These are phyloP conservation scores for Onygenales sp. DNA, from an alignment of 2,329 filamentous ascomycete species.

Conservation along the genomic window DNA sequence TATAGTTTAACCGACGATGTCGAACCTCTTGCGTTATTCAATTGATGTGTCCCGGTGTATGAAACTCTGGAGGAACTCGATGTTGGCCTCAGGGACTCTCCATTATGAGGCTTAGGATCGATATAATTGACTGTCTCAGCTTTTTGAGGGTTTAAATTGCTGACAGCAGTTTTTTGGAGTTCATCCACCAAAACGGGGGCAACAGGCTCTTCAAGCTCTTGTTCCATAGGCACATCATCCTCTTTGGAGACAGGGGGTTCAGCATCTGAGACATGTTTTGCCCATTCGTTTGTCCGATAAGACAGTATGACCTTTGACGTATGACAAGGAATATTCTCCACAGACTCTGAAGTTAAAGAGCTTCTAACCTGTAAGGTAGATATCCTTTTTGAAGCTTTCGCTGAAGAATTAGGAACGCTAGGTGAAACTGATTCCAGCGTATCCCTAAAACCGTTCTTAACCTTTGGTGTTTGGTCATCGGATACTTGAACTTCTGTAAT, in stretches of 20 bases:
- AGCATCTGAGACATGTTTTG: conserved; percentile 73
- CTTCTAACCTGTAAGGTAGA: conserved; percentile 1
- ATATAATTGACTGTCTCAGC: not conserved
- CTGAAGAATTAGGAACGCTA: not conserved
- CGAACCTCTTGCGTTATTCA: not conserved
- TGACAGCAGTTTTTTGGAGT: conserved; percentile 51
- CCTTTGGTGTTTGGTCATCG: not conserved
- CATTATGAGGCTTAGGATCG: not conserved
- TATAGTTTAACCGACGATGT: not conserved
- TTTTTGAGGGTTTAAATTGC: not conserved
- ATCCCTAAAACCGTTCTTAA: not conserved
- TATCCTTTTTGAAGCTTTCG: conserved; percentile 3
- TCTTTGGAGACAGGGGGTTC: conserved; percentile 58
- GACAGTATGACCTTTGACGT: conserved; percentile 69
- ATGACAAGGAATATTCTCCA: conserved; percentile 56
- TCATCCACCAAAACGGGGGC: conserved; percentile 56
- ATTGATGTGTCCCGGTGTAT: not conserved
- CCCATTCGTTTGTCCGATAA: conserved; percentile 93
- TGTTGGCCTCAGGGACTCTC: not conserved
- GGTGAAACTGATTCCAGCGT: not conserved
- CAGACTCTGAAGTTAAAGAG: conserved; percentile 24
- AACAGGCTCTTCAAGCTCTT: conserved; percentile 38
- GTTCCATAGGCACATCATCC: conserved; percentile 26
- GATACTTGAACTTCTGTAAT: not conserved
- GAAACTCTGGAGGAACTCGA: not conserved